Base-by-base conservation (phyloP, 805 yeast genomes). In the Metschnikowia lochheadii region DNA sequence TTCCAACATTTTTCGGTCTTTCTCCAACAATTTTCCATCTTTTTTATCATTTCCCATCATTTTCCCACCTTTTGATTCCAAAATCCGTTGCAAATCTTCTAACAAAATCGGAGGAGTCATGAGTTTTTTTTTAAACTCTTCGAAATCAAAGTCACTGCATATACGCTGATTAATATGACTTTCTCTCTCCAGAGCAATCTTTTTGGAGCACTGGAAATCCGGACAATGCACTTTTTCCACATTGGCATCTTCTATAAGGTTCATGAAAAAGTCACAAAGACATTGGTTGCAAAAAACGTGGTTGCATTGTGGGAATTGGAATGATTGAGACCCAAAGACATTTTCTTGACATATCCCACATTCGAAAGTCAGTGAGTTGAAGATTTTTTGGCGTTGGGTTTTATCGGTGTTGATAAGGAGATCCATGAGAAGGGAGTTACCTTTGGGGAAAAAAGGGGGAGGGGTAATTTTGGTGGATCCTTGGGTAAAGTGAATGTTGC, bases 261-360 rank as follows among this genome's bases (percentile, higher is more conserved):
- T 63, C 17, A 33, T 29, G 44, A 56, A 57, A 46, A 55, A 58
- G 20, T 48, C 53, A 2, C 26, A n/a, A 13, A 58, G 44, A 37
- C 62, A 58, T 15, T 3, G 20, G 17, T 42, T 49, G 51, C 62
- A 58, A 23, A 54, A 58, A 3, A 53, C 53, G 44, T 58, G 62
- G 1, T 60, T 53, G 1, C 70, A 65, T 2, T 21, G 40, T 1
- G 70, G 63, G 48, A 76, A 67, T 44, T 52, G 42, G 13, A 63
- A 56, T 56, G 80, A 76, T 3, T 59, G 50, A 0, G 37, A 48
- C 1, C 87, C 87, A 50, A 77, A 78, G 44, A 64, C 66, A 32
- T 69, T 73, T 20, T 68, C 73, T 53, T 80, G 78, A 59, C 88
- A 83, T 0, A 83, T 81, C n/a, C 76, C 78, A 61, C 87, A 83